Evolutionary conservation across 805 yeast species (phyloP).

Genomic region (Blastobotrys attinorum): DNA sequence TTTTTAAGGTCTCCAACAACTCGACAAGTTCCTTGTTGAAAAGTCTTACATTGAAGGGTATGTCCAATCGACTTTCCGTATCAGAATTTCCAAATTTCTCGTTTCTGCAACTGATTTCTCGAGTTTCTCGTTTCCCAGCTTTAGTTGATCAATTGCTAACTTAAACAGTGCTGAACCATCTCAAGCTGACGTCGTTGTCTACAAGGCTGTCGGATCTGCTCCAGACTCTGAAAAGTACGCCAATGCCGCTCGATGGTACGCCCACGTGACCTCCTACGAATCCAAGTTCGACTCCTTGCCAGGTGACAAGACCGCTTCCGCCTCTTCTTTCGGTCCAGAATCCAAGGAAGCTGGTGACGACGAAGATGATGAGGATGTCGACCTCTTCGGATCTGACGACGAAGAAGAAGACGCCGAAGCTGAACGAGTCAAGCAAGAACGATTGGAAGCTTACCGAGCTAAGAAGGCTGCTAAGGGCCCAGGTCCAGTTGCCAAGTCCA

Average conservation of each 20-base stretch:
- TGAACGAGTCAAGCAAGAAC: constrained; percentile 93
- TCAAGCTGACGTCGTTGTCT: constrained; percentile 91
- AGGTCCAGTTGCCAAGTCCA: constrained; percentile 97
- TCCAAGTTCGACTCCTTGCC: constrained; percentile 78
- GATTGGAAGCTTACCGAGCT: constrained; percentile 96
- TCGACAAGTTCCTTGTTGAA: constrained; percentile 82
- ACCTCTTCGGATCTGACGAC: constrained; percentile 88
- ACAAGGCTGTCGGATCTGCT: constrained; percentile 65
- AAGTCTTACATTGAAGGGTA: constrained; percentile 56
- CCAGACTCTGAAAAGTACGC: constrained; percentile 68
- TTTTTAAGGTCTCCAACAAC: constrained; percentile 46
- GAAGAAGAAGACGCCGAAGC: constrained; percentile 96
- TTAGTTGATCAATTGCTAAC: no score
- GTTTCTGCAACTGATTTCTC: no score
- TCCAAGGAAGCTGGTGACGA: constrained; percentile 60
- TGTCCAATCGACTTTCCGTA: background rate
- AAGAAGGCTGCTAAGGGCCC: constrained; percentile 97
- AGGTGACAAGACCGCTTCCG: constrained; percentile 43
- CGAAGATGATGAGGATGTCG: constrained; percentile 89
- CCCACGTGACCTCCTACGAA: constrained; percentile 92
- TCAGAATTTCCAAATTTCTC: no score
- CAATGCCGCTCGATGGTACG: constrained; percentile 95
- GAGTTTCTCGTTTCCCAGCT: no score
- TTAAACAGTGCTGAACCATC: constrained; percentile 41
- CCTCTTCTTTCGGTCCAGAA: constrained; percentile 31